Evolutionary conservation across 2,329 filamentous ascomycete species (phyloP), one percentile per base, ranked within the genome.

Genomic region (Phaeosphaeriaceae sp.): DNA sequence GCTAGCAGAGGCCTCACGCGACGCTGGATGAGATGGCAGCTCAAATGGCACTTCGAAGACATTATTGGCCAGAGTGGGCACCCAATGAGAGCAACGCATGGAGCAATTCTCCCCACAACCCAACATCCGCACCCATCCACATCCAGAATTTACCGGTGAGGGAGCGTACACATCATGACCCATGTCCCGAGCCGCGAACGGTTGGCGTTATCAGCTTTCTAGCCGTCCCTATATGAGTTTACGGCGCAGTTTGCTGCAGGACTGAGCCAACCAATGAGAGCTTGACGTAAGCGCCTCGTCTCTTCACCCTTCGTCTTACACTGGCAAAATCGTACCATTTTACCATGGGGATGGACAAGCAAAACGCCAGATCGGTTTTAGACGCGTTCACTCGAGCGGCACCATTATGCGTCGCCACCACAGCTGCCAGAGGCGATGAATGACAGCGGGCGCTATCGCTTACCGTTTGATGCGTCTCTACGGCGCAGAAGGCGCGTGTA

Each of bases 401-500:
- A 62, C 56, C 46, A 60, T 11, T 54, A 51, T 57, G 57, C 58
- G 36, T 64, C 55, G 63, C 69, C 62, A 68, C 67, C 47, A 55
- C 45, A 33, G 40, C 41, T 50, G 40, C 51, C 57, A 58, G 41
- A 54, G 57, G 31, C 49, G 44, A 49, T 48, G 48, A 49, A 19
- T 51, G 47, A 36, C 24, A 44, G 50, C 33, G 40, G 57, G 52
- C 53, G 44, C 46, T 56, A 44, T 40, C 48, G 47, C 51, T 42
- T 51, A 53, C 50, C 31, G 36, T 46, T 58, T 47, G 21, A 67
- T 54, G 68, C 66, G 67, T 57, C 48, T 57, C 57, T 59, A 58
- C 59, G 67, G 67, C 66, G 66, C 56, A 45, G 65, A 66, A 48
- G 62, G 57, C 61, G 65, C 68, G 54, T 62, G 60, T 61, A 63